Evolutionary conservation across 768 basidiomycete species (phyloP).

Genomic region (Saitozyma sp.): DNA sequence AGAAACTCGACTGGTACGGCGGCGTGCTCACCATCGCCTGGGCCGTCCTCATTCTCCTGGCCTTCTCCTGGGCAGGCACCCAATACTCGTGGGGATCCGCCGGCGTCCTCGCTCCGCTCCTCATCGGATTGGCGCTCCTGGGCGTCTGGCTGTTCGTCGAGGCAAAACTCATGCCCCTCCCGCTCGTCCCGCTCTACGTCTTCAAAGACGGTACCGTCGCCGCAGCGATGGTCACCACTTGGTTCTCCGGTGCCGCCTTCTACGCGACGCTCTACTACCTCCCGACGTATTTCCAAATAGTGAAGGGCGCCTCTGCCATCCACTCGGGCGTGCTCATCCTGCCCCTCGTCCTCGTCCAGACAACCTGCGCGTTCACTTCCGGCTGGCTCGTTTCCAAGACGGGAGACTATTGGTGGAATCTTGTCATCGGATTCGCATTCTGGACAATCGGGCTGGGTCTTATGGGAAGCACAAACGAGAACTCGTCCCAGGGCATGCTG

Average conservation of each 20-base stretch:
- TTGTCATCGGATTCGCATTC: slow-evolving; percentile 65
- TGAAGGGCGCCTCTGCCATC: slow-evolving; percentile 66
- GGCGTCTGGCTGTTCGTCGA: slow-evolving; percentile 69
- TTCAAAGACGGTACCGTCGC: slow-evolving; percentile 67
- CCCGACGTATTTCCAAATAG: slow-evolving; percentile 74
- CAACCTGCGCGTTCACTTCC: slow-evolving; percentile 57
- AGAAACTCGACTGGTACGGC: slow-evolving; percentile 67
- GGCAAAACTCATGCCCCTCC: slow-evolving; percentile 68
- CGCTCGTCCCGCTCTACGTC: slow-evolving; percentile 73
- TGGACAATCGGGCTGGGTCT: slow-evolving; percentile 73
- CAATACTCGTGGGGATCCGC: slow-evolving; percentile 72
- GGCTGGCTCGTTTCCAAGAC: slow-evolving; percentile 66
- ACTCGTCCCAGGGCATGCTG: slow-evolving; percentile 59
- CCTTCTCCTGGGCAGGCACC: slow-evolving; percentile 74
- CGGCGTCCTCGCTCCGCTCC: slow-evolving; percentile 63
- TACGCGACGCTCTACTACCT: slow-evolving; percentile 63
- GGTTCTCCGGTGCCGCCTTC: slow-evolving; percentile 59
- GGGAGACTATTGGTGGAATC: slow-evolving; percentile 65
- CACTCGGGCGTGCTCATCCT: slow-evolving; percentile 67
- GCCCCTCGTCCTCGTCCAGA: slow-evolving; percentile 68
- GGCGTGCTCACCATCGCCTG: slow-evolving; percentile 62
- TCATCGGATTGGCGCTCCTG: slow-evolving; percentile 61
- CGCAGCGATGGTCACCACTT: slow-evolving; percentile 69
- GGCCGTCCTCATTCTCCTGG: slow-evolving; percentile 66
- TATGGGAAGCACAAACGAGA: slow-evolving; percentile 63